Base-by-base conservation (phyloP, 441 rosid genomes). In the Melastoma candidum region DNA sequence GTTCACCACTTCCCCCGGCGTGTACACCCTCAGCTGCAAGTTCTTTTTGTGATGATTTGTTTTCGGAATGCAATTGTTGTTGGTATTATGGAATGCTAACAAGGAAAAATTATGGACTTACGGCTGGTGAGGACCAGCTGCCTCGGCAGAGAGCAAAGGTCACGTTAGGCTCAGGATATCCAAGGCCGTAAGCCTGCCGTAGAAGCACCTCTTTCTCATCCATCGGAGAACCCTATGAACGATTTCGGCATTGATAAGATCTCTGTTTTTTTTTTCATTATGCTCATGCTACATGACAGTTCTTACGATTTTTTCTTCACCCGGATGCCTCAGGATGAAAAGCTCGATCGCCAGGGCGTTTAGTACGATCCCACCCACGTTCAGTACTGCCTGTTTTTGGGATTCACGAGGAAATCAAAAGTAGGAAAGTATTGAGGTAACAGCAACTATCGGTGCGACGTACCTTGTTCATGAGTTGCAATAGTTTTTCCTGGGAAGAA, bases 91-190 rank as follows among this genome's bases (percentile, higher is more conserved):
- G 12, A 32, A 10, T 49, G 44, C 39, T 4, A 10, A 44, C 47
- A 36, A 22, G 11, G 44, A 49, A 41, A 47, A 24, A 49, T 27
- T 12, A 26, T 48, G 48, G 10, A 76, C 92, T 77, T 77, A 83
- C 97, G 6, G 95, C 95, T 44, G 96, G 95, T 48, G 97, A 90
- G 44, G 97, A 90, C 92, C 92, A 79, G 52, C 78, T 84, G 70
- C 96, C 96, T 44, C 95, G 74, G 68, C 95, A 82, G 59, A 90
- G 95, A 7, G 92, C 95, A 44, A 90, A 90, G n/a, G 92, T 84
- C 46, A 90, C 78, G 47, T 87, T 84, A 11, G 97, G 89, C 59
- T 87, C 96, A 26, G 95, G 90, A 57, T 79, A 90, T 13, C 92
- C 92, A 46, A 90, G 69, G 51, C 97, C 95, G 58, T 84, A 84